Evolutionary conservation across 164 flowering plant species (phyloP).

Genomic region (Umbilicus rupestris): DNA sequence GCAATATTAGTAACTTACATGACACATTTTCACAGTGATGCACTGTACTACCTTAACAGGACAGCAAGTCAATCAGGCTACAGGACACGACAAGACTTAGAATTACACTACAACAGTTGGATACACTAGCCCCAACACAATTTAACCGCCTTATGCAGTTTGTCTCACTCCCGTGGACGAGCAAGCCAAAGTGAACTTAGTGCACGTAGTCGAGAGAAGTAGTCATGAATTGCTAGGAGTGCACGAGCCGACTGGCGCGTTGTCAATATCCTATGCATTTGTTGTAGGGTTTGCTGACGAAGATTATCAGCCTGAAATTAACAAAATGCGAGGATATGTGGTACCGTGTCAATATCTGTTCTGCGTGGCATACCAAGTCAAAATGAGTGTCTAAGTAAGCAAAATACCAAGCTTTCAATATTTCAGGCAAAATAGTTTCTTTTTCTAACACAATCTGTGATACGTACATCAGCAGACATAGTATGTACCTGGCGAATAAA

Average conservation of each 20-base stretch:
- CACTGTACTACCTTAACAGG: background rate
- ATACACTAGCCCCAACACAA: background rate
- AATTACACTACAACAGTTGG: background rate
- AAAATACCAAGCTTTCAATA: no score
- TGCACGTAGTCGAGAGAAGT: constrained; percentile 6
- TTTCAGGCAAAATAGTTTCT: no score
- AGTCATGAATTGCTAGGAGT: constrained; percentile 11
- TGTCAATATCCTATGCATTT: constrained; percentile 9
- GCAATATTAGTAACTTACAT: background rate
- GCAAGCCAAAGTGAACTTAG: constrained; percentile 12
- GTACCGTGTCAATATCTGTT: background rate
- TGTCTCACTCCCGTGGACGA: constrained; percentile 1
- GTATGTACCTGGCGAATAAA: constrained; percentile 2
- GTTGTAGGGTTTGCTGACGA: constrained; percentile 6
- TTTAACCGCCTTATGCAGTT: background rate
- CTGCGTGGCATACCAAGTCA: background rate
- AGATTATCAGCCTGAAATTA: constrained; percentile 9
- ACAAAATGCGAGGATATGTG: background rate
- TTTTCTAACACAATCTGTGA: no score
- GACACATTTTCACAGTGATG: background rate
- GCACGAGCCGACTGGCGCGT: constrained; percentile 8
- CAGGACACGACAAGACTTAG: background rate
- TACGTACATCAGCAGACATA: background rate
- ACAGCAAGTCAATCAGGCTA: background rate
- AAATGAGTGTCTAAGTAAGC: background rate